Base-by-base conservation (phyloP, 2,329 filamentous ascomycete genomes). In the Botryotinia convoluta region DNA sequence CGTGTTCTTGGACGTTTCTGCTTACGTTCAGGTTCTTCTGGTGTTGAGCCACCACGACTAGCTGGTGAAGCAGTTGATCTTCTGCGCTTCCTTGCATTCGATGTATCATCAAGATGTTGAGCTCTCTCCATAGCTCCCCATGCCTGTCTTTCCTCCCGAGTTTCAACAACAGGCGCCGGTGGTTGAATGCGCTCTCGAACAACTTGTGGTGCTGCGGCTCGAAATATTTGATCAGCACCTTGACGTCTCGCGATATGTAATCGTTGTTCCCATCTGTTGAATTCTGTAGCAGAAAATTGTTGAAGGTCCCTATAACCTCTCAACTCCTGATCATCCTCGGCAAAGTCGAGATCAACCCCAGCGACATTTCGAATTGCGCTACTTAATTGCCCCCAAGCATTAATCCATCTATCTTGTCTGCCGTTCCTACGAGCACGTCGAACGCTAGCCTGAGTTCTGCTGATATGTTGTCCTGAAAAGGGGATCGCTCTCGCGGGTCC, bases 61-160 rank as follows among this genome's bases (percentile, higher is more conserved):
- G 85, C 85, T 3, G 92, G 92, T 10, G 93, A 95, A 18, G 88
- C 87, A 20, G 87, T 85, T 5, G 94, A 97, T 57, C 87, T 85
- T 80, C 94, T 96, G 70, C 94, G 90, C 83, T 97, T 94, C 74
- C 93, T 90, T 37, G 18, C 22, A 42, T 72, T 72, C 69, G 79
- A 82, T 42, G 83, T 81, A 63, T 83, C 86, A 76, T 92, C 87
- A 29, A 88, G 87, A 74, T 95, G 91, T 76, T 93, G 88, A 61
- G 93, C 94, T 81, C 91, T 93, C 77, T 98, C 95, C 75, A 98
- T 91, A 32, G 93, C 94, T 75, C 94, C 93, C 96, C 95, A 98
- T 6, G 95, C 94, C 73, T 90, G 87, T 71, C 92, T 87, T 82
- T 97, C 94, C 77, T 97, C 94, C 60, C 91, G 68, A 84, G 12